Conservation (phyloP, 2,329 filamentous ascomycete species). For the Phialophora verrucosa region DNA sequence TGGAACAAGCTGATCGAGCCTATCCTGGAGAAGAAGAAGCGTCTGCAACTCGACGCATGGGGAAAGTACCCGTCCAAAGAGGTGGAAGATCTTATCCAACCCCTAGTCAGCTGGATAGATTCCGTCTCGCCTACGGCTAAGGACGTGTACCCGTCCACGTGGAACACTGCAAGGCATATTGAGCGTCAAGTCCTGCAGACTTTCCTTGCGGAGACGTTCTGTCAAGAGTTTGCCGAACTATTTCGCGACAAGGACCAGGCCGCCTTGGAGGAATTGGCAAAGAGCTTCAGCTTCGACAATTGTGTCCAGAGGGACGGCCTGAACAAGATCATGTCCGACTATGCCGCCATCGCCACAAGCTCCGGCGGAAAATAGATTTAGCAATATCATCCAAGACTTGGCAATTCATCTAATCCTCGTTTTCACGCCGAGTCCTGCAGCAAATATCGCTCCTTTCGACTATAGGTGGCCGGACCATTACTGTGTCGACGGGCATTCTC, state of each 20-base stretch:
- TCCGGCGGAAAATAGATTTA: slow-evolving; percentile 15
- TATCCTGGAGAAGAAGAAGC: slow-evolving; percentile 63
- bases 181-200: slow-evolving; percentile 54
- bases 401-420: background rate
- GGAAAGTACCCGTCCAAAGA: slow-evolving; percentile 51
- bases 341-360: slow-evolving; percentile 44
- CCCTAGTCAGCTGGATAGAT: slow-evolving; percentile 38
- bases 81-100: slow-evolving; percentile 52
- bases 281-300: slow-evolving; percentile 61
- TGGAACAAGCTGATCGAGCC: slow-evolving; percentile 60
- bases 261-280: slow-evolving; percentile 61
- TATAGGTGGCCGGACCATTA: background rate
- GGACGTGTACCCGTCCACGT: slow-evolving; percentile 57
- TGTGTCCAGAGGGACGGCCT: slow-evolving; percentile 59
- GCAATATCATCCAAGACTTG: background rate
- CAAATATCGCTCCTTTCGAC: background rate
- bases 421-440: background rate
- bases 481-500: slow-evolving; percentile 7
- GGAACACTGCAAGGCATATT: slow-evolving; percentile 56
- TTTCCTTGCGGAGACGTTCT: slow-evolving; percentile 58
- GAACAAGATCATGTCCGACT: slow-evolving; percentile 57
- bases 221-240: slow-evolving; percentile 61
- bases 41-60: slow-evolving; percentile 62
- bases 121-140: slow-evolving; percentile 33
- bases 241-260: slow-evolving; percentile 58